phyloP scores from a whole-genome alignment of 306 rosid species.

The Luffa acutangula region DNA sequence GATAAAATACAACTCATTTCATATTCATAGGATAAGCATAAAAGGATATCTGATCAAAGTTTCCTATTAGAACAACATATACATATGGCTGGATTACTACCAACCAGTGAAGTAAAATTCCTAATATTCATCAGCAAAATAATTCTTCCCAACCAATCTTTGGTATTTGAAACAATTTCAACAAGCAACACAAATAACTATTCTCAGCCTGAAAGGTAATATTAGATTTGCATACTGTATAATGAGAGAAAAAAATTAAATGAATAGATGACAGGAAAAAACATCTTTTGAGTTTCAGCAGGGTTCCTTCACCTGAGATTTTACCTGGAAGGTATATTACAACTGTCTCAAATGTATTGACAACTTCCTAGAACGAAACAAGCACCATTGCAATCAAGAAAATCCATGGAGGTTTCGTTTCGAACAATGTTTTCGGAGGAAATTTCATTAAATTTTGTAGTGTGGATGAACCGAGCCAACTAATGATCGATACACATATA shows the following conservation, averaged over 20 bases:
- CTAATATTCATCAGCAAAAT: background rate
- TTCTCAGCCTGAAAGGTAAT: background rate
- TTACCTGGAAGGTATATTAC: background rate
- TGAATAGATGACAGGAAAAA: background rate
- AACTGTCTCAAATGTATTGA: constrained; percentile 2
- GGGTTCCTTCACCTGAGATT: background rate
- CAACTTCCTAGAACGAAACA: constrained; percentile 2
- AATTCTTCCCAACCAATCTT: background rate
- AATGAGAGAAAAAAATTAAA: background rate
- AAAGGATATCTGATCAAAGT: background rate
- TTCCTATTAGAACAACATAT: background rate
- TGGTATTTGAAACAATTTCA: background rate
- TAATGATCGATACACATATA: constrained; percentile 44
- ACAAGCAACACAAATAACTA: background rate
- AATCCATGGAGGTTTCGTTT: constrained; percentile 5
- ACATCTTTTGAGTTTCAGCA: background rate
- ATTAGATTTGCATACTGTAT: background rate
- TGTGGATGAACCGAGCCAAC: constrained; percentile 31
- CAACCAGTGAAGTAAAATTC: background rate
- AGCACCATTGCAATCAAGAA: constrained; percentile 6
- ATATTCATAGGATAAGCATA: background rate
- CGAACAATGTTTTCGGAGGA: background rate
- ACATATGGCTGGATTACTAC: background rate
- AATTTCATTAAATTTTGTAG: constrained; percentile 32
- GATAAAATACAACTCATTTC: background rate